Evolutionary conservation across 345 rosid species (phyloP).

Genomic region (Boechera retrofracta): DNA sequence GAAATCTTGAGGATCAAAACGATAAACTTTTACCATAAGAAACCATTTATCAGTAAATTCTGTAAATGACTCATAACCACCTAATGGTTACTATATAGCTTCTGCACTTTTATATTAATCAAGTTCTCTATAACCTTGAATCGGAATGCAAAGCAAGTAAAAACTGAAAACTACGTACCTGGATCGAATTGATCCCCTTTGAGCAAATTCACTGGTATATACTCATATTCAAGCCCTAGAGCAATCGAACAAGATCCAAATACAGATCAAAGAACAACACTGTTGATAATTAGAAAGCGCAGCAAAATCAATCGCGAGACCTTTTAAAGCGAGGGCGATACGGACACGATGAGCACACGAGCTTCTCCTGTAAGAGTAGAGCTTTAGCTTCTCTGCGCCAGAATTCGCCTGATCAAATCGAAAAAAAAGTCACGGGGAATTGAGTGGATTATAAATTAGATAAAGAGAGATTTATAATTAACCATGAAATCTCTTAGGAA

Average conservation of each 20-base stretch:
- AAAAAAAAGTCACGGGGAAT: background rate
- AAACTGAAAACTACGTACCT: slow-evolving; percentile 45
- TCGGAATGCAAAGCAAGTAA: background rate
- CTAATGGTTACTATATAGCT: no score
- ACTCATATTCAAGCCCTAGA: slow-evolving; percentile 72
- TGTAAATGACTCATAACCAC: background rate
- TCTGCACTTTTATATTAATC: background rate
- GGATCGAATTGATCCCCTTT: slow-evolving; percentile 67
- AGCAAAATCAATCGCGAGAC: slow-evolving; percentile 22
- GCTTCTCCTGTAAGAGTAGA: slow-evolving; percentile 77
- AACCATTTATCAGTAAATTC: slow-evolving; percentile 5
- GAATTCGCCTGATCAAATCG: slow-evolving; percentile 29
- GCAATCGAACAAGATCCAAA: background rate
- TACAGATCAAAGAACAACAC: background rate
- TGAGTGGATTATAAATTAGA: background rate
- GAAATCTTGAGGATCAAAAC: slow-evolving; percentile 54
- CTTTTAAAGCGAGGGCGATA: slow-evolving; percentile 80
- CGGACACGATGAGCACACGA: slow-evolving; percentile 81
- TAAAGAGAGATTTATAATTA: background rate
- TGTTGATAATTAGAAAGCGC: background rate
- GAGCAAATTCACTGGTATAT: slow-evolving; percentile 61
- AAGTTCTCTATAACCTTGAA: slow-evolving; percentile 11
- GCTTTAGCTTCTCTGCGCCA: slow-evolving; percentile 43
- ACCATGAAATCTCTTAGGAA: slow-evolving; percentile 17
- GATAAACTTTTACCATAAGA: background rate